Evolutionary conservation across 2,329 filamentous ascomycete genomes (phyloP), one percentile per base, ranked within the genome.

Genomic region (Phyllosticta ampelicida): DNA sequence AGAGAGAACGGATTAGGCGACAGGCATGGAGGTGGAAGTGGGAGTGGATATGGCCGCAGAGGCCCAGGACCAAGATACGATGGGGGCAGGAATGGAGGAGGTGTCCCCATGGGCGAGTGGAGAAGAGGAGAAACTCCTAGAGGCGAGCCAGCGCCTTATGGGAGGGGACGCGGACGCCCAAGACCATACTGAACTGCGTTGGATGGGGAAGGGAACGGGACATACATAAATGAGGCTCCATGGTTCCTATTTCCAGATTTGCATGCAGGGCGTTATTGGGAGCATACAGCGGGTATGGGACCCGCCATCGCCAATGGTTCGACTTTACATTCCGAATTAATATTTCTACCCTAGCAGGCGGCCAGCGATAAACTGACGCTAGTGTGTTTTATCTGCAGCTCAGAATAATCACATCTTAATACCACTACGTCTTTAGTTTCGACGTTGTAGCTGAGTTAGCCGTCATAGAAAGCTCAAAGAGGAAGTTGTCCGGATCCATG

Each of bases 51-150:
- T 67, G 70, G 65, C 70, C 68, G 66, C 71, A 62, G 58, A 71
- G 62, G 61, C 68, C 65, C 66, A 74, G 28, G 70, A 70, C 13
- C 70, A 75, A 55, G 70, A 68, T 36, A 72, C 71, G 49, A 71
- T 72, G 63, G 73, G 74, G 19, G 74, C 70, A 19, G 73, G 72
- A 6, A 67, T 66, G 49, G 71, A 70, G 53, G 58, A 61, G 73
- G 70, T 66, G 64, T 78, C 3, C 78, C 82, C 0, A 70, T 70
- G 50, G 85, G 84, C 1, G 85, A 87, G 65, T 87, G 85, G 85
- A 78, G 82, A 62, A 78, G 85, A 63, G 85, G 85, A 0, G 84
- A 87, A 66, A 77, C 76, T 54, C 84, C 84, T 1, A 78, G 83
- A 36, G 76, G 75, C 30, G 55, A 51, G 11, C 55, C 55, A 19